These are phyloP conservation scores for Apiotrichum mycotoxinovorans DNA, from an alignment of 1,284 basidiomycete species.

Conservation along the genomic window DNA sequence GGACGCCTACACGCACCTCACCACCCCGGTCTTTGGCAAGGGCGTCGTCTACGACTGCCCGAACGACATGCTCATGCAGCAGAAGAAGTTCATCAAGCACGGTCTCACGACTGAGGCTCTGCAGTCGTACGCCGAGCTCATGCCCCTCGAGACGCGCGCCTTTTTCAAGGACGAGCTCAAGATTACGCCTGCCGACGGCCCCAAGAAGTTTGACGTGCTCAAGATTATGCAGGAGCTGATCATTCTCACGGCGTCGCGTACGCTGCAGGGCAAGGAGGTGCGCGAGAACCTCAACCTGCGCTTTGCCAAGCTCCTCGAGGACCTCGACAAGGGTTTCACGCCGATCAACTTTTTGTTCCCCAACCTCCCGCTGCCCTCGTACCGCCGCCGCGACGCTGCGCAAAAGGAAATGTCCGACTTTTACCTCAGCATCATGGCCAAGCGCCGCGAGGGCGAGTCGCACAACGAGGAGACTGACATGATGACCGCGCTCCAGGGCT, in stretches of 20 bases:
- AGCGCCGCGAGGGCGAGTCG: slow-evolving; percentile 55
- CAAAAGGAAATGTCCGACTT: slow-evolving; percentile 93
- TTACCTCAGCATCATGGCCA: slow-evolving; percentile 82
- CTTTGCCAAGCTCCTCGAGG: slow-evolving; percentile 82
- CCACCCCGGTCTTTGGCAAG: slow-evolving; percentile 91
- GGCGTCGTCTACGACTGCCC: slow-evolving; percentile 98
- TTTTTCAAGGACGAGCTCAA: slow-evolving; percentile 58
- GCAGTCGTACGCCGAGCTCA: slow-evolving; percentile 83
- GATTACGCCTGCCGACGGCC: slow-evolving; percentile 20
- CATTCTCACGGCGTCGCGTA: slow-evolving; percentile 88
- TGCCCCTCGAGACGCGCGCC: slow-evolving; percentile 74
- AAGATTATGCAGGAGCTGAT: slow-evolving; percentile 87
- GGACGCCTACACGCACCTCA: slow-evolving; percentile 92
- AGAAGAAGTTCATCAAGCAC: slow-evolving; percentile 96
- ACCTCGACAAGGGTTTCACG: slow-evolving; percentile 89
- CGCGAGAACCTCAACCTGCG: slow-evolving; percentile 72
- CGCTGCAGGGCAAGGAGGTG: slow-evolving; percentile 89
- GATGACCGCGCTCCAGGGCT: slow-evolving; percentile 81
- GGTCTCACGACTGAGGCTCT: slow-evolving; percentile 91
- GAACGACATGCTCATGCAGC: slow-evolving; percentile 97
- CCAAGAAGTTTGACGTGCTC: slow-evolving; percentile 57
- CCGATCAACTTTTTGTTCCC: slow-evolving; percentile 93
- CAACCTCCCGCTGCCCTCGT: slow-evolving; percentile 84
- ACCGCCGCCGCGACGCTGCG: slow-evolving; percentile 79
- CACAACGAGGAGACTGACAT: slow-evolving; percentile 76